These are phyloP conservation scores for Magnaporthiopsis rhizophila DNA, from an alignment of 2,329 filamentous ascomycete species.

Conservation along the genomic window DNA sequence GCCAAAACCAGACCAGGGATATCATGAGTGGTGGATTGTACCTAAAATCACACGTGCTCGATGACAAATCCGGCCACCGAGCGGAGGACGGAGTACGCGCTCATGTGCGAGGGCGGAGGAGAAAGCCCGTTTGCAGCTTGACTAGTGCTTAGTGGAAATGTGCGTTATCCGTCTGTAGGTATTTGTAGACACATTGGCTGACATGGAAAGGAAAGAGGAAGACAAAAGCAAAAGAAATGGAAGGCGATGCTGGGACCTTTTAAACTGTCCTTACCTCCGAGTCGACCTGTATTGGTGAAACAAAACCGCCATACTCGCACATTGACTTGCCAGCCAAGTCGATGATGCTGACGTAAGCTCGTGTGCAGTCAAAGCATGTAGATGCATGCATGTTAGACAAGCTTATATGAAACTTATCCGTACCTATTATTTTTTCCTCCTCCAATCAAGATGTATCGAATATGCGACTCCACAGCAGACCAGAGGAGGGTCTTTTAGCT, in stretches of 20 bases:
- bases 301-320: not conserved
- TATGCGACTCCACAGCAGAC: not conserved
- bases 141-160: not conserved
- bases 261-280: not conserved
- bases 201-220: not conserved
- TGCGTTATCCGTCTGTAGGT: not conserved
- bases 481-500: not conserved
- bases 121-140: not conserved
- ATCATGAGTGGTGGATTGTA: conserved; percentile 60
- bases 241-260: not conserved
- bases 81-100: too few species aligned
- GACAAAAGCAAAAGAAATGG: not conserved
- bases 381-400: not conserved
- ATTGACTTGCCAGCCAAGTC: not conserved
- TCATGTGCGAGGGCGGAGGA: not conserved
- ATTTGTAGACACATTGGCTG: not conserved
- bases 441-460: not conserved
- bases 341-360: too few species aligned
- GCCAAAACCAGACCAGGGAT: conserved; percentile 42
- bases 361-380: not conserved
- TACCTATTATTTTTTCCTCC: not conserved
- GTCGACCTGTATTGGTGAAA: not conserved
- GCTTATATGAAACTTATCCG: not conserved
- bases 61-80: not conserved
- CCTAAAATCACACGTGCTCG: conserved; percentile 32